Base-by-base conservation (phyloP, 2,329 filamentous ascomycete species). In the Fusarium sp. region DNA sequence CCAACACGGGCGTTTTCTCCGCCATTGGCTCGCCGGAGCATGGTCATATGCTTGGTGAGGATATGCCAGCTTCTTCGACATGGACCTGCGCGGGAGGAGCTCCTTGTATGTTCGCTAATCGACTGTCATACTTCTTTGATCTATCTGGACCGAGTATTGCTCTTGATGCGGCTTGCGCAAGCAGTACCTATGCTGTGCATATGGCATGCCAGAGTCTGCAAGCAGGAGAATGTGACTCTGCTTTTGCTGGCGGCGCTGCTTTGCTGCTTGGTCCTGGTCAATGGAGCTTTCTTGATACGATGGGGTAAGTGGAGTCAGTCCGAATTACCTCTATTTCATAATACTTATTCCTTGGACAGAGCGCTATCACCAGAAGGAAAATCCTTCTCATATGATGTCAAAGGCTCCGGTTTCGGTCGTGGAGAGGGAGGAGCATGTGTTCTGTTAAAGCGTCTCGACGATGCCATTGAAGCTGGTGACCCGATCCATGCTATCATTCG, bases 71-170 rank as follows among this genome's bases (percentile, higher is more conserved):
- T 18, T 40, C 16, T 9, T 34, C 37, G 32, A 52, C 16, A 29
- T 13, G 7, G 18, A 8, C 7, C 7, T 40, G 48, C 8, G 37
- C 48, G 3, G 34, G 34, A 37, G 34, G 34, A 37, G 34, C 34
- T 37, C 34, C 34, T n/a, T 52, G 48, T 18, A 52, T 52, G 48
- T 34, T 52, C 6, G 37, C 48, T 4, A 52, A 52, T 14, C 32
- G 48, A n/a, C 32, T 52, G 6, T 52, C 48, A 11, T 52, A 52
- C 48, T 52, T 52, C 30, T 52, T 52, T 18, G 37, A 52, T 14
- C 32, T 52, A 3, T 40, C 37, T 27, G 48, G 48, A 5, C 48
- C 48, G 4, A 52, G 48, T 52, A 52, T 52, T 18, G 37, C 48
- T 27, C 48, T 52, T 16, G 48, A 52, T 20, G 22, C 48, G 6